Evolutionary conservation across 2,329 filamentous ascomycete genomes (phyloP).

Genomic region (Colletotrichum cordylinicola): DNA sequence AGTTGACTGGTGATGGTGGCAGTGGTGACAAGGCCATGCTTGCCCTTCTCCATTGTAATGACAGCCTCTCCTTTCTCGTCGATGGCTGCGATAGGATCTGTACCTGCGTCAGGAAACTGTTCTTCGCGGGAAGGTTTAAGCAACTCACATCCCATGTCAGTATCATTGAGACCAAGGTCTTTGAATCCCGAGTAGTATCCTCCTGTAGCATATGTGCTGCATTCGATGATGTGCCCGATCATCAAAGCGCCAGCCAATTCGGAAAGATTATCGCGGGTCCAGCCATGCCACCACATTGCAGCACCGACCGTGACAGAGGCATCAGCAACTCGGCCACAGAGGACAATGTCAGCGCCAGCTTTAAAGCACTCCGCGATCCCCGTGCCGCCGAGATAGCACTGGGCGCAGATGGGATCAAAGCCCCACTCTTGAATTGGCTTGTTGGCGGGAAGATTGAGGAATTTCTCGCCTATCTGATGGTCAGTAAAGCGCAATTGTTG

Average conservation of each 20-base stretch:
- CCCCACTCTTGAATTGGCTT: constrained; percentile 33
- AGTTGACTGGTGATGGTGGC: constrained; percentile 48
- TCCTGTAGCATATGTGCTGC: constrained; percentile 31
- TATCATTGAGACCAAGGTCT: constrained; percentile 24
- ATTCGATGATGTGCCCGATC: constrained; percentile 28
- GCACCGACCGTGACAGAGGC: constrained; percentile 55
- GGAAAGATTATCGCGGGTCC: constrained; percentile 24
- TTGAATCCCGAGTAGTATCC: constrained; percentile 38
- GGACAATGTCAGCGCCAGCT: constrained; percentile 44
- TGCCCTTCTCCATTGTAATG: constrained; percentile 4
- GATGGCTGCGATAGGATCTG: not conserved
- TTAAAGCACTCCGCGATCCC: constrained; percentile 49
- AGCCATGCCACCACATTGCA: constrained; percentile 54
- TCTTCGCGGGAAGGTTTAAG: not conserved
- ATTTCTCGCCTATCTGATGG: not conserved
- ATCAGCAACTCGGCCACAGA: constrained; percentile 48
- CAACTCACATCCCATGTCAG: constrained; percentile 14
- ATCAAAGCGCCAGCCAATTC: constrained; percentile 26
- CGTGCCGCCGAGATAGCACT: constrained; percentile 53
- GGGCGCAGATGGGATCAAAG: constrained; percentile 30
- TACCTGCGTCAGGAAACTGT: not conserved
- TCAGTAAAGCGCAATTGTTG: not conserved
- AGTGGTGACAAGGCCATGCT: constrained; percentile 44
- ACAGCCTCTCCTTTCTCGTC: not conserved
- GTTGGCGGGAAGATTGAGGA: not conserved